A percentile compares a stretch with the other conserved stretches of the same genome.
Conservation (phyloP, 345 rosid species). For the Gynandropsis gynandra region DNA sequence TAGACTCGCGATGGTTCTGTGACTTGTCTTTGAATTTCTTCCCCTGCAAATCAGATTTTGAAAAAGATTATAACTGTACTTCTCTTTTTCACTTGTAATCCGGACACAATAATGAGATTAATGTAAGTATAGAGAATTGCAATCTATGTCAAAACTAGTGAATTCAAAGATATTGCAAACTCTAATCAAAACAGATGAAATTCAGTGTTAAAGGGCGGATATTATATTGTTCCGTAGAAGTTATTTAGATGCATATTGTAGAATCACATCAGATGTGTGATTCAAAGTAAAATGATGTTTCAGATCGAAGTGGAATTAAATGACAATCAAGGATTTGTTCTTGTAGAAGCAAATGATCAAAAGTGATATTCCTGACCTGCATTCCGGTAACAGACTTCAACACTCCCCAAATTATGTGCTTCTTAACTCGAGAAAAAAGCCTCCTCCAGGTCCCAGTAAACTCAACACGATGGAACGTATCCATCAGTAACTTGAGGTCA, state of each 20-base stretch:
- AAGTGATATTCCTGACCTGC: conserved; percentile 52
- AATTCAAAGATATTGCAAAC: not conserved
- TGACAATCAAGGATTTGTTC: not conserved
- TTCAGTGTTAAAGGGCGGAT: too few species aligned
- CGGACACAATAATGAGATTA: not conserved
- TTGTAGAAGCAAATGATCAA: conserved; percentile 2
- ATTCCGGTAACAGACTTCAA: conserved; percentile 94
- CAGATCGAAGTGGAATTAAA: not conserved
- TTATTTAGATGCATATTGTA: too few species aligned
- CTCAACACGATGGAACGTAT: conserved; percentile 79
- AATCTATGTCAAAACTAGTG: not conserved
- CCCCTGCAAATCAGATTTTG: conserved; percentile 44
- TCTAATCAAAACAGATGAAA: too few species aligned
- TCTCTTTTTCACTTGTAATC: not conserved
- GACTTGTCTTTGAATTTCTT: conserved; percentile 89
- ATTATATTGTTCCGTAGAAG: too few species aligned
- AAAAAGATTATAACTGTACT: not conserved
- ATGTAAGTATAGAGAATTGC: not conserved
- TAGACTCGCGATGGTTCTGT: conserved; percentile 51
- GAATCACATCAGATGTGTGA: too few species aligned
- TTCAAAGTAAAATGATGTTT: not conserved
- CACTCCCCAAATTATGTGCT: conserved; percentile 97
- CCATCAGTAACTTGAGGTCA: conserved; percentile 95
- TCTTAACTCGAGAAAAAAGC: conserved; percentile 94
- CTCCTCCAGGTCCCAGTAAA: conserved; percentile 97